Conservation (phyloP, 257 asterid species). For the Craterostigma plantagineum region DNA sequence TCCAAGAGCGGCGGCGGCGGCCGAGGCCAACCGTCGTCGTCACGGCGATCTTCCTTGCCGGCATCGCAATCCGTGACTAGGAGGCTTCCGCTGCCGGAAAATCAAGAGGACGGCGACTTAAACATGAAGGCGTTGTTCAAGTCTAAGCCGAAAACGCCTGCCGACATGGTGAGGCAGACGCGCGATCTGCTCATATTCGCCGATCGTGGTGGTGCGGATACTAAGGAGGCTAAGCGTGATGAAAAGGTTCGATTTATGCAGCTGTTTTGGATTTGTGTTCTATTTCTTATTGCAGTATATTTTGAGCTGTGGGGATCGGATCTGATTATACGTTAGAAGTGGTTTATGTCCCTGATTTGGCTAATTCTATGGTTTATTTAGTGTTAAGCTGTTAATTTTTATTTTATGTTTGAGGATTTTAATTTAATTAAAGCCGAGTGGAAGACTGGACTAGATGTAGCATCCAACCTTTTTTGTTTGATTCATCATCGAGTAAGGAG, state of each 20-base stretch:
- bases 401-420: too few species aligned
- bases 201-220: conserved; percentile 31
- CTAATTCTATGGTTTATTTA: too few species aligned
- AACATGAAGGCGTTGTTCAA: conserved; percentile 64
- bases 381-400: too few species aligned
- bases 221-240: conserved; percentile 68
- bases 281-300: not conserved
- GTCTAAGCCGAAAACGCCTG: conserved; percentile 77
- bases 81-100: not conserved
- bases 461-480: too few species aligned
- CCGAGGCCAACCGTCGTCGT: not conserved
- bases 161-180: conserved; percentile 66
- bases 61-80: not conserved
- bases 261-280: not conserved
- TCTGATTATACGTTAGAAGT: not conserved
- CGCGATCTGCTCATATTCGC: conserved; percentile 66
- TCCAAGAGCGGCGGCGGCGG: too few species aligned
- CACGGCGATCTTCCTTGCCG: not conserved
- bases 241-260: conserved; percentile 37
- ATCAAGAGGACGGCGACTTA: conserved; percentile 14
- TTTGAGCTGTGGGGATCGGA: conserved; percentile 1
- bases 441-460: too few species aligned
- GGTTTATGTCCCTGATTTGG: too few species aligned
- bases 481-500: too few species aligned
- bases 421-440: too few species aligned